Evolutionary conservation across 1,139 yeast species (phyloP).

Genomic region (Nakaseomyces sp.): DNA sequence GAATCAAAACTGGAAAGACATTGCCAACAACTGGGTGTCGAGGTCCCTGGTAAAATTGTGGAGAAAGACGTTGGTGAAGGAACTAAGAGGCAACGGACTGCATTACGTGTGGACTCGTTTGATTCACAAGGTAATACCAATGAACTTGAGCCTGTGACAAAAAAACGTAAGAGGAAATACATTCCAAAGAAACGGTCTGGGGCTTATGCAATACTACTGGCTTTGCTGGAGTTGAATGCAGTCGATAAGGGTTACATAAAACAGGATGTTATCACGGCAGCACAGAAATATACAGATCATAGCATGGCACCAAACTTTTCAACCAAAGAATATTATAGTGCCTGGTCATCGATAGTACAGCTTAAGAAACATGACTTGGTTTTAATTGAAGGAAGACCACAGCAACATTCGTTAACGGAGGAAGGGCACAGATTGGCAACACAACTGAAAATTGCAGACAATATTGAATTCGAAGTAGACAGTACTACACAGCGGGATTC

Average conservation of each 20-base stretch:
- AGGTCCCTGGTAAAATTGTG: background rate
- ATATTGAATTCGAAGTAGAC: slow-evolving; percentile 27
- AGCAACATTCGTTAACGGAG: slow-evolving; percentile 58
- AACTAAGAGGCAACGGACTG: slow-evolving; percentile 14
- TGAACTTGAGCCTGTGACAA: slow-evolving; percentile 8
- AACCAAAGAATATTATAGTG: slow-evolving; percentile 57
- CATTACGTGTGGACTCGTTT: slow-evolving; percentile 10
- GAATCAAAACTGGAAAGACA: slow-evolving; percentile 17
- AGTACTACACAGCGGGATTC: background rate
- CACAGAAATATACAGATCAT: slow-evolving; percentile 53
- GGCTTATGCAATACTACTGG: slow-evolving; percentile 73
- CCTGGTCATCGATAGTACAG: slow-evolving; percentile 69
- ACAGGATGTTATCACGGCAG: slow-evolving; percentile 48
- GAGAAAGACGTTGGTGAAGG: background rate
- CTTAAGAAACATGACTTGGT: slow-evolving; percentile 58
- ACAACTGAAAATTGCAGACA: slow-evolving; percentile 43
- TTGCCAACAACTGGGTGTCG: slow-evolving; percentile 18
- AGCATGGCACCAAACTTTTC: slow-evolving; percentile 59
- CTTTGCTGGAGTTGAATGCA: slow-evolving; percentile 48
- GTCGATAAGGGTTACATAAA: slow-evolving; percentile 47
- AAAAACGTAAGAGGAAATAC: slow-evolving; percentile 39
- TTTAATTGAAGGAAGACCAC: slow-evolving; percentile 47
- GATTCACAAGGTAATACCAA: slow-evolving; percentile 1
- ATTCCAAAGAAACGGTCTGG: slow-evolving; percentile 78
- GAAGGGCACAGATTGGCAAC: slow-evolving; percentile 60